Conservation (phyloP, 2,329 filamentous ascomycete genomes). For the Colletotrichum sublineola region DNA sequence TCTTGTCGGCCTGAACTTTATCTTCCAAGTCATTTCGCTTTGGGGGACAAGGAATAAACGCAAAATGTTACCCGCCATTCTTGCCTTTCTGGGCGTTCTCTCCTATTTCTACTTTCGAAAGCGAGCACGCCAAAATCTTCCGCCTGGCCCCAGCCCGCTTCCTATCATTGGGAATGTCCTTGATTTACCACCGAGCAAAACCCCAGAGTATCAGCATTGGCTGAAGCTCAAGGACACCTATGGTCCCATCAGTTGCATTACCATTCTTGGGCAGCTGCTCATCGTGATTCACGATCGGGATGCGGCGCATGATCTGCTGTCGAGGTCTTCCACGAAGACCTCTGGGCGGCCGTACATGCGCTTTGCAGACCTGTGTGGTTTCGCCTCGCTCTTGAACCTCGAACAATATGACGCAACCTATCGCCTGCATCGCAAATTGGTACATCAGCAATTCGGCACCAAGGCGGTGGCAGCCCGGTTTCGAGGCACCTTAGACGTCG, state of each 20-base stretch:
- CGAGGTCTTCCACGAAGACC: constrained; percentile 51
- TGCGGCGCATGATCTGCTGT: constrained; percentile 54
- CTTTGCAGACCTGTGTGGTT: constrained; percentile 53
- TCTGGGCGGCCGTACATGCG: constrained; percentile 51
- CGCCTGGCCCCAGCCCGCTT: constrained; percentile 49
- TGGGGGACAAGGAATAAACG: background rate
- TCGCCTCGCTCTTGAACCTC: constrained; percentile 53
- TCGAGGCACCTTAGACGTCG: constrained; percentile 56
- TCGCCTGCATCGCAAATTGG: constrained; percentile 58
- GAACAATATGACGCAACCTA: constrained; percentile 53
- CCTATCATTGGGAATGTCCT: constrained; percentile 61
- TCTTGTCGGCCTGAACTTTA: background rate
- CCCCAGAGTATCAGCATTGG: constrained; percentile 52
- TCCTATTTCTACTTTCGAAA: background rate
- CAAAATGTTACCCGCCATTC: background rate
- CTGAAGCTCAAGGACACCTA: constrained; percentile 52
- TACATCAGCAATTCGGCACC: constrained; percentile 59
- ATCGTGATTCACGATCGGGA: constrained; percentile 56
- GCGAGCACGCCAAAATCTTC: constrained; percentile 15
- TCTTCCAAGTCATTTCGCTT: background rate
- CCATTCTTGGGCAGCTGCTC: constrained; percentile 55
- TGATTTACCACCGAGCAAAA: constrained; percentile 55
- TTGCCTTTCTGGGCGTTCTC: background rate
- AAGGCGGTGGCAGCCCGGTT: constrained; percentile 54
- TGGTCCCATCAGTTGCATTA: constrained; percentile 50